Evolutionary conservation across 352 stramenopile genomes (phyloP), one percentile per base, ranked within the genome.

Genomic region (Pythium grandisporangium): DNA sequence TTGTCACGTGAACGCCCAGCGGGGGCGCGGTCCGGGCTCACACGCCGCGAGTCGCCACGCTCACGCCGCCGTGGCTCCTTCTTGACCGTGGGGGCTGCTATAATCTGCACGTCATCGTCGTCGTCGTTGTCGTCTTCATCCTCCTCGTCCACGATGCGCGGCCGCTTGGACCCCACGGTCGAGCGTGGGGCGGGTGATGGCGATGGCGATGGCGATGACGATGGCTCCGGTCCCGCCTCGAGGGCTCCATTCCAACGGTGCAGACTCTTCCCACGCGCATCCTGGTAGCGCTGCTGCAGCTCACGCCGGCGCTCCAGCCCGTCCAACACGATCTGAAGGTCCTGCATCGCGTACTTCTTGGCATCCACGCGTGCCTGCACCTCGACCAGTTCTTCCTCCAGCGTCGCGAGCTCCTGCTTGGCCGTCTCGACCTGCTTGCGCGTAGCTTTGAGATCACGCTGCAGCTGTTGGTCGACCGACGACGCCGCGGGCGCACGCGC

Each of bases 121-220:
- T 57, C 49, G 12, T 72, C 68, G 27, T 64, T 64, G 20, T 45
- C 65, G 27, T 78, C 68, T 26, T 58, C 51, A 16, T 84, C 69
- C 0, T 84, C 74, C 46, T 84, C 67, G 48, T 88, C 70, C 22
- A 82, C 60, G 23, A 88, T 81, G 20, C 63, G 63, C 23, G 65
- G 75, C 6, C 71, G 63, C 38, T 81, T 84, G 6, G 65, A 72
- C 11, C 37, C n/a, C 6, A n/a, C n/a, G n/a, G n/a, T n/a, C n/a
- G n/a, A n/a, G n/a, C n/a, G n/a, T n/a, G n/a, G n/a, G n/a, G n/a
- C n/a, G n/a, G n/a, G n/a, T n/a, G n/a, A n/a, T n/a, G n/a, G n/a
- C n/a, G n/a, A n/a, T n/a, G n/a, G n/a, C n/a, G n/a, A n/a, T n/a
- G n/a, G n/a, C n/a, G n/a, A n/a, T n/a, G n/a, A n/a, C n/a, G n/a